Percentiles rank a stretch among this genome's conserved stretches.
These are phyloP conservation scores for Inga laurina DNA, from an alignment of 306 rosid genomes.

Conservation along the genomic window DNA sequence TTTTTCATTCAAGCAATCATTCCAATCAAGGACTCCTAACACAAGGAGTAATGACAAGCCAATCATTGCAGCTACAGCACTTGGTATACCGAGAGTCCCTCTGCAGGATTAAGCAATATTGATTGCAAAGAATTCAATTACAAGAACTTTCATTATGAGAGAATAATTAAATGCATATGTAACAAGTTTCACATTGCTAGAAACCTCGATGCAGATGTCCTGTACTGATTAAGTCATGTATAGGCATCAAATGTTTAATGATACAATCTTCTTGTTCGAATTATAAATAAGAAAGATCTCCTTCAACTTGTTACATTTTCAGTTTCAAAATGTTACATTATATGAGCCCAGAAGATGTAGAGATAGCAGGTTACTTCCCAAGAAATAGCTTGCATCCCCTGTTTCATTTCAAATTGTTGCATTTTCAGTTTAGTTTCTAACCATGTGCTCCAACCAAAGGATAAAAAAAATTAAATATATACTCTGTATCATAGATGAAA, in stretches of 20 bases:
- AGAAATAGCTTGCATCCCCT: slow-evolving; percentile 9
- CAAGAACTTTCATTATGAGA: slow-evolving; percentile 15
- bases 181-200: slow-evolving; percentile 2
- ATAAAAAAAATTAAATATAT: slow-evolving; percentile 24
- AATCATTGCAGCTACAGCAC: slow-evolving; percentile 90
- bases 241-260: slow-evolving; percentile 1
- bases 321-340: background rate
- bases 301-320: background rate
- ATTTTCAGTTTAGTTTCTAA: slow-evolving; percentile 23
- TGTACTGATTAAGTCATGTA: slow-evolving; percentile 4
- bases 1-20: slow-evolving; percentile 85
- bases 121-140: slow-evolving; percentile 26
- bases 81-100: slow-evolving; percentile 68
- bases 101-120: slow-evolving; percentile 47
- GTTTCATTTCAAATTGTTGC: slow-evolving; percentile 13
- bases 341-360: background rate
- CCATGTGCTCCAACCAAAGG: slow-evolving; percentile 12
- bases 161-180: slow-evolving; percentile 11
- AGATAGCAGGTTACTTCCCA: slow-evolving; percentile 12
- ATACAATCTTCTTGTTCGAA: background rate
- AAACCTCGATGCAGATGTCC: background rate
- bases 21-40: slow-evolving; percentile 87
- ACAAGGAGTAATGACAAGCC: slow-evolving; percentile 83
- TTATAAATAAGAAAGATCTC: background rate
- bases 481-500: background rate